These are phyloP conservation scores for Capsella bursapastoris DNA, from an alignment of 345 rosid genomes.

Conservation along the genomic window DNA sequence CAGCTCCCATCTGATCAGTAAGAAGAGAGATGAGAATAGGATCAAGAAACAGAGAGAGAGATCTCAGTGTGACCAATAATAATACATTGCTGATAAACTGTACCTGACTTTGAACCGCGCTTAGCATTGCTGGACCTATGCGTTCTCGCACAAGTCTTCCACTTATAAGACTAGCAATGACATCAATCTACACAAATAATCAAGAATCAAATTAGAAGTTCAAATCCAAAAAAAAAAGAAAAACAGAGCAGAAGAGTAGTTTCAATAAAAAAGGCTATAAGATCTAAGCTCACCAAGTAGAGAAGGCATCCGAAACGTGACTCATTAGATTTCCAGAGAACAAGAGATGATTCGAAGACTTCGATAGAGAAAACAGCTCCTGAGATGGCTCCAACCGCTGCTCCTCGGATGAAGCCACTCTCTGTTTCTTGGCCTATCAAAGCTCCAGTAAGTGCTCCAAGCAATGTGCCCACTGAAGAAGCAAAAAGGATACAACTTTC, in stretches of 20 bases:
- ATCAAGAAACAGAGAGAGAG: conserved; percentile 6
- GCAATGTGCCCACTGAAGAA: conserved; percentile 86
- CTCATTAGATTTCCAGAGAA: conserved; percentile 95
- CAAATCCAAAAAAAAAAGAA: neutral
- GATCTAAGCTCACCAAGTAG: conserved; percentile 75
- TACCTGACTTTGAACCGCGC: conserved; percentile 99
- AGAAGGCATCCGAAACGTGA: conserved; percentile 89
- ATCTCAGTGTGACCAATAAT: conserved; percentile 11
- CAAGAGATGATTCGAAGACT: conserved; percentile 95
- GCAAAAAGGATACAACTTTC: conserved; percentile 21
- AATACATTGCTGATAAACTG: neutral
- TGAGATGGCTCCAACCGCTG: conserved; percentile 97
- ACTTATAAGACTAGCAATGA: conserved; percentile 92
- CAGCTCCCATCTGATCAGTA: conserved; percentile 84
- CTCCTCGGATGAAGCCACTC: conserved; percentile 96
- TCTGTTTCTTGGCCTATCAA: conserved; percentile 99
- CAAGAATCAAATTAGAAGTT: conserved; percentile 17
- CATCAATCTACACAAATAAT: conserved; percentile 75
- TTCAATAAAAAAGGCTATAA: neutral
- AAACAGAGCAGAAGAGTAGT: neutral
- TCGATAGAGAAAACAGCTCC: conserved; percentile 99
- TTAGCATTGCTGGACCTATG: conserved; percentile 98
- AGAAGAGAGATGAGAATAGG: neutral
- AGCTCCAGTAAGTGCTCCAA: conserved; percentile 99
- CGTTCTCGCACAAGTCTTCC: conserved; percentile 98